Evolutionary conservation across 176 grass and related monocot genomes (phyloP), one percentile per base, ranked within the genome.

Genomic region (Eleusine coracana): DNA sequence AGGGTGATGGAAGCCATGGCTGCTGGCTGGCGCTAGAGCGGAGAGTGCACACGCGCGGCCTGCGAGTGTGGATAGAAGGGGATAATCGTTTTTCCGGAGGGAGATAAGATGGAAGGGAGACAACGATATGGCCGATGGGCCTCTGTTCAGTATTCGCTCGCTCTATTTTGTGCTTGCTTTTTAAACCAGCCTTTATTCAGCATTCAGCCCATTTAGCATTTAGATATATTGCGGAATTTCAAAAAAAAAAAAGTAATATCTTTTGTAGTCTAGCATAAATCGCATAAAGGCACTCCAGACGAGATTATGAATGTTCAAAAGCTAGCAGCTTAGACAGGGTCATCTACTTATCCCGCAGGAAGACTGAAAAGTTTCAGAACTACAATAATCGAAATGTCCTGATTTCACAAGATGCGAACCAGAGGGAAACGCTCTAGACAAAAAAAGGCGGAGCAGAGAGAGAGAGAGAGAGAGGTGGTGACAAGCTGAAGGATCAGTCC

Each of bases 1-100:
- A 83, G 88, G 78, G 51, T 74, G 82, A 92, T 82, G 59, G 79
- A 84, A 49, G 87, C 87, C 93, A 95, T 92, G 83, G 68, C 55
- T 88, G 83, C 92, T 92, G 83, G 68, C 55, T 88, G 83, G 68
- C 66, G 71, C 75, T 77, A 71, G 3, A 71, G 45, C 59, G 70
- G 69, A 16, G 48, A 27, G 77, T 77, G 70, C 70, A 70, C 27
- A 28, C 14, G 70, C 62, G 85, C 77, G 42, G 67, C 73, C 29
- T 21, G 79, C 68, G 15, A 21, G 66, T 67, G 79, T 78, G 83
- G 88, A 82, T 86, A 73, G 66, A 60, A 72, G 52, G 23, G 68
- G 83, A 62, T 69, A 34, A 50, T 51, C 51, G 37, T 58, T 58
- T 41, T 58, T 58, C 28, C 8, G 25, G 49, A 78, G 21, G 28